Percentiles rank a stretch among this genome's conserved stretches.
phyloP scores from a whole-genome alignment of 257 asterid genomes.

The Lithospermum erythrorhizon region DNA sequence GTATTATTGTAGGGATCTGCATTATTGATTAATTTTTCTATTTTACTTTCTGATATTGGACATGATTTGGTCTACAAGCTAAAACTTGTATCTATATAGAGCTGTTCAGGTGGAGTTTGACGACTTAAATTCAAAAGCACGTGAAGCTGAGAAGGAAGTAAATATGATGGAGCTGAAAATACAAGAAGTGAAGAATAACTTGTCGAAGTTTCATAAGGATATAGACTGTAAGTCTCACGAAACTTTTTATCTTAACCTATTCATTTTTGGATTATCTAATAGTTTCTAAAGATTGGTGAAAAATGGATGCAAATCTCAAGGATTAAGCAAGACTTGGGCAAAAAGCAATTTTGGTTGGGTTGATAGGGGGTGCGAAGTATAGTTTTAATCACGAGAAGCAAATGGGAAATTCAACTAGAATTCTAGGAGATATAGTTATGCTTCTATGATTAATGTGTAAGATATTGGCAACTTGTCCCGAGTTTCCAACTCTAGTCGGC shows the following conservation, averaged over 20 bases:
- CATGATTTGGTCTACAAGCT: background rate
- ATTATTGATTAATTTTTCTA: background rate
- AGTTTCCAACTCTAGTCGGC: too few species aligned
- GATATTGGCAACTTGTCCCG: too few species aligned
- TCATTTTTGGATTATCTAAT: conserved; percentile 3
- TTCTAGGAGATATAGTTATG: too few species aligned
- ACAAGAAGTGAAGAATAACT: conserved; percentile 57
- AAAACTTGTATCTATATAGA: conserved; percentile 33
- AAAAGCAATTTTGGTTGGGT: too few species aligned
- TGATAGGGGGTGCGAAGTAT: too few species aligned
- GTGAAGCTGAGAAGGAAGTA: conserved; percentile 79
- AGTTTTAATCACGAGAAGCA: too few species aligned
- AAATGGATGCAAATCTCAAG: background rate
- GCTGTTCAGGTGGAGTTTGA: conserved; percentile 60
- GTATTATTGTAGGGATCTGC: too few species aligned
- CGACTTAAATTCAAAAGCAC: conserved; percentile 63
- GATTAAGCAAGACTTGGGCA: background rate
- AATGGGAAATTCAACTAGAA: too few species aligned
- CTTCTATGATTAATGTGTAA: too few species aligned
- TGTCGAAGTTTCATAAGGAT: conserved; percentile 65
- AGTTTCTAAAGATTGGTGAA: background rate
- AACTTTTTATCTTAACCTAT: background rate
- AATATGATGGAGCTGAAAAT: conserved; percentile 58
- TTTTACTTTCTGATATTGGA: conserved; percentile 1
- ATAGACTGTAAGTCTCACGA: conserved; percentile 56